Percentiles rank a stretch among this genome's conserved stretches.
Conservation (phyloP, 495 filamentous ascomycete species). For the Aspergillus biplanus region DNA sequence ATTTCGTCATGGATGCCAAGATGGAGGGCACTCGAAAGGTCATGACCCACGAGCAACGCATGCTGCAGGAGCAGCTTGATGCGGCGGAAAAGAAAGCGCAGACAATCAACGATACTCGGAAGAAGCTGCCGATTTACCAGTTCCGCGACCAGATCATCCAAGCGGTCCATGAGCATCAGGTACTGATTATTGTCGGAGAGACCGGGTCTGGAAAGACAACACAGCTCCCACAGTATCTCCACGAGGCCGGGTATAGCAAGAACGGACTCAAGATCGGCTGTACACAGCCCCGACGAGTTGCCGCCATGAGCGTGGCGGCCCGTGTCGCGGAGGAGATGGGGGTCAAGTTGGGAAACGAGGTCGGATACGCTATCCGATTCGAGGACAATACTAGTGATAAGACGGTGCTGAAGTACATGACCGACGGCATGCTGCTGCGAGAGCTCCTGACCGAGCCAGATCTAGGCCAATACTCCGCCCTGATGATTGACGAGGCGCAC, state of each 20-base stretch:
- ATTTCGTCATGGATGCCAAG: conserved; percentile 77
- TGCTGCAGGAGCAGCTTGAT: conserved; percentile 77
- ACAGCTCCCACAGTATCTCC: conserved; percentile 85
- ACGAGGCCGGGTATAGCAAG: conserved; percentile 85
- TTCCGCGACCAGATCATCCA: conserved; percentile 79
- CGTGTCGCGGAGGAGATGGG: conserved; percentile 96
- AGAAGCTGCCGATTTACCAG: conserved; percentile 86
- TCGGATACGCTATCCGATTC: conserved; percentile 95
- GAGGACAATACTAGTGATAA: conserved; percentile 93
- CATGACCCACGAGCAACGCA: conserved; percentile 76
- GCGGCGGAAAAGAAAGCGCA: conserved; percentile 83
- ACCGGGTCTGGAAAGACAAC: conserved; percentile 91
- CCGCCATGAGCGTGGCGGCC: conserved; percentile 92
- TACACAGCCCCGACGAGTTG: conserved; percentile 89
- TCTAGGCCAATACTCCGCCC: conserved; percentile 77
- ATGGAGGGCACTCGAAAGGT: conserved; percentile 68
- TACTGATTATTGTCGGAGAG: conserved; percentile 85
- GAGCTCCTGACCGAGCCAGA: conserved; percentile 92
- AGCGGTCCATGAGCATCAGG: conserved; percentile 75
- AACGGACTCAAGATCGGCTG: conserved; percentile 61
- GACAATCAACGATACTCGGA: conserved; percentile 88
- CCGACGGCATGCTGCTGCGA: conserved; percentile 92
- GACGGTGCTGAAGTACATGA: conserved; percentile 96
- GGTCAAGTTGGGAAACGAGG: conserved; percentile 86
- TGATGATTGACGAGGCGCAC: conserved; percentile 99